These are phyloP conservation scores for Cotoneaster glaucophyllus DNA, from an alignment of 306 rosid genomes.

Conservation along the genomic window DNA sequence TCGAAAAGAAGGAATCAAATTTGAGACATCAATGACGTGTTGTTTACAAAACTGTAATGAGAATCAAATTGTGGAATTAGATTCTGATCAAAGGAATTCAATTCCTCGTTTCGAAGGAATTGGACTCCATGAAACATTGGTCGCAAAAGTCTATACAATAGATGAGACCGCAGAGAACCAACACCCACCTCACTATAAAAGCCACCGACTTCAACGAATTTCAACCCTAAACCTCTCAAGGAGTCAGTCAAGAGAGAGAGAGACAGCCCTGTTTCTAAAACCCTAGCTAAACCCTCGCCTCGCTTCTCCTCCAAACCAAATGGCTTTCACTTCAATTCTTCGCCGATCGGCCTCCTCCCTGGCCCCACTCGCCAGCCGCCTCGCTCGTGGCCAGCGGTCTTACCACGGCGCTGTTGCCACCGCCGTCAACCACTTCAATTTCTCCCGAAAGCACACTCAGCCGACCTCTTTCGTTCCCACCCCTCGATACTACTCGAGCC, in stretches of 20 bases:
- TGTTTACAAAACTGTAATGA: too few species aligned
- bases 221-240: not conserved
- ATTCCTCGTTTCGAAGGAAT: too few species aligned
- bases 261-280: conserved; percentile 16
- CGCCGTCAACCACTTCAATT: conserved; percentile 27
- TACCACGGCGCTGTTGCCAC: conserved; percentile 25
- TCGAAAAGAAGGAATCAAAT: not conserved
- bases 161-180: not conserved
- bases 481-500: conserved; percentile 45
- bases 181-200: not conserved
- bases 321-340: conserved; percentile 64
- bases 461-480: conserved; percentile 16
- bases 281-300: conserved; percentile 20
- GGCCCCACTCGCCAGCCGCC: conserved; percentile 38
- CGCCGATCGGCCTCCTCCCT: conserved; percentile 56
- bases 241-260: not conserved
- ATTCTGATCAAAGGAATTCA: too few species aligned
- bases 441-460: not conserved
- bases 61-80: too few species aligned
- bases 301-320: conserved; percentile 12
- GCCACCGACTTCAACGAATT: not conserved
- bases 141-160: too few species aligned
- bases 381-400: conserved; percentile 26
- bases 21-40: too few species aligned
- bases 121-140: too few species aligned